phyloP scores from a whole-genome alignment of 2,329 filamentous ascomycete species.

The Sporothrix sp. region DNA sequence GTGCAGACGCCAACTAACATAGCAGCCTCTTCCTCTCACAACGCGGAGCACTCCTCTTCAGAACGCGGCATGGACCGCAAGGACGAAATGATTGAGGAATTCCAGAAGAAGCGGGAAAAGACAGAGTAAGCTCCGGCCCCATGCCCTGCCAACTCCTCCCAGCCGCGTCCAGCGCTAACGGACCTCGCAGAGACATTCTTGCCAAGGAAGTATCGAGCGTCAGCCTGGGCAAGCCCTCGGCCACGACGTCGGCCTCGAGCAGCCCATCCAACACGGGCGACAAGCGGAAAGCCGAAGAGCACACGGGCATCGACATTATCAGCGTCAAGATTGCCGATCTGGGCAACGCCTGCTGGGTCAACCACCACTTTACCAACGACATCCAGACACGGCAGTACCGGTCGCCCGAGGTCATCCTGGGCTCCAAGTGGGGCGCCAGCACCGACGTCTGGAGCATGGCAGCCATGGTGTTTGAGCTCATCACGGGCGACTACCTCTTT shows the following conservation, averaged over 20 bases:
- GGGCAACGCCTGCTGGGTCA: constrained; percentile 97
- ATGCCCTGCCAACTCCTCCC: no score
- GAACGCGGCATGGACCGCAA: constrained; percentile 36
- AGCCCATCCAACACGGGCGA: constrained; percentile 42
- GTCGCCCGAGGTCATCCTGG: constrained; percentile 92
- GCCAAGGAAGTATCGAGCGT: constrained; percentile 92
- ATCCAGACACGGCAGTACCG: constrained; percentile 97
- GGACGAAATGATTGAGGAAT: constrained; percentile 36
- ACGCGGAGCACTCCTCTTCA: constrained; percentile 12
- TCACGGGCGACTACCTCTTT: constrained; percentile 96
- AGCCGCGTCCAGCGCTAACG: not conserved
- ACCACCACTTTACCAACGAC: constrained; percentile 98
- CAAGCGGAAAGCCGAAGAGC: constrained; percentile 49
- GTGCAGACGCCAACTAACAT: no score
- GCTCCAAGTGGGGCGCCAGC: constrained; percentile 97
- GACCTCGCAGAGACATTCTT: constrained; percentile 59
- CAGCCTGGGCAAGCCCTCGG: constrained; percentile 65
- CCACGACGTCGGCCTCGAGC: not conserved
- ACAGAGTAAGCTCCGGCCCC: constrained; percentile 74
- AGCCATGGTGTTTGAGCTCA: constrained; percentile 73
- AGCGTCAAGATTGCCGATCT: constrained; percentile 98
- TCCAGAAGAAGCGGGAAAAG: constrained; percentile 80
- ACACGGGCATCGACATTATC: constrained; percentile 61
- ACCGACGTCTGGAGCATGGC: constrained; percentile 99
- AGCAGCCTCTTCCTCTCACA: not conserved